Percentiles rank a stretch among this genome's conserved stretches.
Conservation (phyloP, 352 stramenopile species). For the Phytophthora megakarya region DNA sequence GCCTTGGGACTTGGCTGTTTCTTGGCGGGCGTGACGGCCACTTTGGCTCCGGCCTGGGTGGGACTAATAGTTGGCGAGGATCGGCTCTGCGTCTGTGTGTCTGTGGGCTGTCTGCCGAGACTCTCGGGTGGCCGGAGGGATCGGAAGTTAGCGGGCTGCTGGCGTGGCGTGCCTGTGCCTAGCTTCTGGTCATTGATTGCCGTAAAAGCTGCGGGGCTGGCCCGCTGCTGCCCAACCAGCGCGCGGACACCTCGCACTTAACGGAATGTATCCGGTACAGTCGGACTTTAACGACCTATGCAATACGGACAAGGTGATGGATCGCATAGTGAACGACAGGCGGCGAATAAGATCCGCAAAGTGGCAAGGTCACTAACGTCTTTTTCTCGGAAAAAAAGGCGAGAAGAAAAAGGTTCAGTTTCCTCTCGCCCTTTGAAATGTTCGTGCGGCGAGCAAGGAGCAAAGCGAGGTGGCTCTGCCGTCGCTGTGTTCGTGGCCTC, state of each 20-base stretch:
- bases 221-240: slow-evolving; percentile 36
- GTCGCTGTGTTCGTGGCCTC: not conserved
- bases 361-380: slow-evolving; percentile 4
- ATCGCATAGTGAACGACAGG: slow-evolving; percentile 2
- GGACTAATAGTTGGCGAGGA: slow-evolving; percentile 48
- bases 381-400: slow-evolving; percentile 4
- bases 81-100: slow-evolving; percentile 38
- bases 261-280: slow-evolving; percentile 6
- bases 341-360: slow-evolving; percentile 40
- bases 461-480: slow-evolving; percentile 13
- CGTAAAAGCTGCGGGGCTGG: slow-evolving; percentile 30
- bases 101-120: slow-evolving; percentile 37
- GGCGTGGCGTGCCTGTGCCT: slow-evolving; percentile 38
- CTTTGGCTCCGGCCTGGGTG: slow-evolving; percentile 37
- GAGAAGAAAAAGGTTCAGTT: slow-evolving; percentile 44
- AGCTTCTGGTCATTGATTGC: slow-evolving; percentile 45
- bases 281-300: slow-evolving; percentile 1
- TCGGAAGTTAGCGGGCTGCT: slow-evolving; percentile 36
- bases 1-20: slow-evolving; percentile 21
- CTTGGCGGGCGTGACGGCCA: slow-evolving; percentile 37
- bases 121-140: slow-evolving; percentile 33
- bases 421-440: slow-evolving; percentile 19
- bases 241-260: slow-evolving; percentile 36
- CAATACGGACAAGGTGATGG: slow-evolving; percentile 9
- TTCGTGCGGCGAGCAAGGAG: not conserved